Evolutionary conservation across 768 basidiomycete species (phyloP).

Genomic region (Scleroderma bovista): DNA sequence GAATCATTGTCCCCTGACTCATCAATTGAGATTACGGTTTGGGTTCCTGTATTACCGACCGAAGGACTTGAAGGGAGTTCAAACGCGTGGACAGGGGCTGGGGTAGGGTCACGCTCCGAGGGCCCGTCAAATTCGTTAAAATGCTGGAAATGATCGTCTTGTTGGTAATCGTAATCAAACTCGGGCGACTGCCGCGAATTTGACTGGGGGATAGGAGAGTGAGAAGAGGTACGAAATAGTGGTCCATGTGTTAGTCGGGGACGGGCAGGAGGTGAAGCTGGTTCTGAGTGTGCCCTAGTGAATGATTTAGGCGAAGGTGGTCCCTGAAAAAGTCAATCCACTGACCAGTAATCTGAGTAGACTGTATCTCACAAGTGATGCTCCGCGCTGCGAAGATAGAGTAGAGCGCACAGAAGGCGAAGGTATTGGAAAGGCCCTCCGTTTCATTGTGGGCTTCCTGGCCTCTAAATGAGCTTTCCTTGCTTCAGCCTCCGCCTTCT

Average conservation of each 20-base stretch:
- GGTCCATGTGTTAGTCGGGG: slow-evolving; percentile 1
- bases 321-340: background rate
- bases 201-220: slow-evolving; percentile 3
- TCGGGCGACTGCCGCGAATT: slow-evolving; percentile 6
- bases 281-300: slow-evolving; percentile 10
- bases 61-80: slow-evolving; percentile 12
- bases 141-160: slow-evolving; percentile 12
- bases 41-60: slow-evolving; percentile 11
- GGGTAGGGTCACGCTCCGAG: slow-evolving; percentile 5
- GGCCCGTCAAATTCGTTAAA: slow-evolving; percentile 6
- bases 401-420: background rate
- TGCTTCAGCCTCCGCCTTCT: slow-evolving; percentile 11
- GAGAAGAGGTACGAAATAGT: slow-evolving; percentile 7
- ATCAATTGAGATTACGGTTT: slow-evolving; percentile 7
- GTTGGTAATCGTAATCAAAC: slow-evolving; percentile 8
- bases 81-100: slow-evolving; percentile 2
- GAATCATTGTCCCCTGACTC: slow-evolving; percentile 13
- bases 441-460: slow-evolving; percentile 14
- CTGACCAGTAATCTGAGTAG: background rate
- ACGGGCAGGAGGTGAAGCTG: slow-evolving; percentile 6
- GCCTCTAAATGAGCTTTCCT: slow-evolving; percentile 7
- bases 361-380: slow-evolving; percentile 10
- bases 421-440: slow-evolving; percentile 24
- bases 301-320: slow-evolving; percentile 6
- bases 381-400: background rate